Base-by-base conservation (phyloP, 306 rosid genomes). In the Luffa aegyptiaca region DNA sequence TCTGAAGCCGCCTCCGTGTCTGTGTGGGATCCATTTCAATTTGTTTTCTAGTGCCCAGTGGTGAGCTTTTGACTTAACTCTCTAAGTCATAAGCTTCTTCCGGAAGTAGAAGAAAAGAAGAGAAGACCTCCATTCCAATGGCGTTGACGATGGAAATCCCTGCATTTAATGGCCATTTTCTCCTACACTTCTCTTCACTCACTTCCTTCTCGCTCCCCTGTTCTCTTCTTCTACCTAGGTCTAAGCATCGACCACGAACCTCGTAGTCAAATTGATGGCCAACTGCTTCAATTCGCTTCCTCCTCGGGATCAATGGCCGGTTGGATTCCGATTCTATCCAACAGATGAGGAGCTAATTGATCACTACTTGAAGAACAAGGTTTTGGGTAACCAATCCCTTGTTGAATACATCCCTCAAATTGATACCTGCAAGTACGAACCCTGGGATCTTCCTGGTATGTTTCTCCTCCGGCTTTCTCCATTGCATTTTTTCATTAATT, bases 291-390 rank as follows among this genome's bases (percentile, higher is more conserved):
- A 48, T 48, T 17, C 3, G 14, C 52, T 68, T 68, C 74, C 51
- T 42, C 36, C 35, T 70, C 56, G 33, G n/a, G 1, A 79, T 62
- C 51, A 2, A 79, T 26, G 4, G 36, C 74, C 75, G 20, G 75
- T 79, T n/a, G 81, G 81, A 44, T 92, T 17, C 87, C 79, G 96
- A 49, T 92, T 92, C 80, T 79, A 35, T 3, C 97, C 98, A 6
- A 89, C 92, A 0, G 97, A 90, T 10, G 89, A 85, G 39, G 98
- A 94, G 76, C 87, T 94, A 11, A 59, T 94, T 1, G 3, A 1
- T 10, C 57, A 89, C 65, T 94, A 80, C 79, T 78, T 94, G 20
- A 84, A 61, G 79, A 68, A 73, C 36, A 94, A 90, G 84, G 10
- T 84, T 37, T 59, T 11, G 0, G 90, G 86, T 8, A 18, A 1